These are phyloP conservation scores for Elsinoe batatas DNA, from an alignment of 2,329 filamentous ascomycete species.

Conservation along the genomic window DNA sequence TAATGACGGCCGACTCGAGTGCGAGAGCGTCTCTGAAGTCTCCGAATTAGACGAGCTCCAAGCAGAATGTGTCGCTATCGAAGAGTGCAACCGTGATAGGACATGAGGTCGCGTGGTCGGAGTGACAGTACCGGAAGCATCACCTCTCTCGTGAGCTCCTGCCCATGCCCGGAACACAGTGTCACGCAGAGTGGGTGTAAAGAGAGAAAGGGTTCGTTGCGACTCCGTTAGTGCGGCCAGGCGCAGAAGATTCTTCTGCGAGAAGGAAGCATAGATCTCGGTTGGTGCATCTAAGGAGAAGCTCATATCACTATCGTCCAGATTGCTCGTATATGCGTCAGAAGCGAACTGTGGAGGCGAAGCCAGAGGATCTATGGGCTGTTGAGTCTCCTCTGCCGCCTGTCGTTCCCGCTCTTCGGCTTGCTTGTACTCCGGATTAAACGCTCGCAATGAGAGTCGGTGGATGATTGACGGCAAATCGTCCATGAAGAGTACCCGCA, in stretches of 20 bases:
- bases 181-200: conserved; percentile 82
- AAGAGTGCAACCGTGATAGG: conserved; percentile 38
- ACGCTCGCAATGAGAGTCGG: conserved; percentile 74
- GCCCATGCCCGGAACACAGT: conserved; percentile 91
- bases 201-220: conserved; percentile 80
- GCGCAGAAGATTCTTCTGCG: conserved; percentile 82
- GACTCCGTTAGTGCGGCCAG: conserved; percentile 77
- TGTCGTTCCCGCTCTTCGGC: conserved; percentile 48
- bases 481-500: conserved; percentile 94
- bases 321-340: conserved; percentile 65
- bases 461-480: conserved; percentile 95
- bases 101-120: conserved; percentile 35
- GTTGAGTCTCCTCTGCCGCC: conserved; percentile 28
- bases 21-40: conserved; percentile 53
- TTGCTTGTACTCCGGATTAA: conserved; percentile 75
- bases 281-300: conserved; percentile 68
- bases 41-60: conserved; percentile 43
- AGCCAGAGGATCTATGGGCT: conserved; percentile 26
- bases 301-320: conserved; percentile 56
- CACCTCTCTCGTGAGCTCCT: conserved; percentile 60
- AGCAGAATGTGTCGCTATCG: conserved; percentile 48
- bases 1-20: conserved; percentile 60
- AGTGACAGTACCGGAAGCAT: conserved; percentile 38
- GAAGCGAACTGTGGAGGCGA: conserved; percentile 52
- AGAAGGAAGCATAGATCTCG: conserved; percentile 83